Conservation (phyloP, 768 basidiomycete species). For the Boletellus ananas region DNA sequence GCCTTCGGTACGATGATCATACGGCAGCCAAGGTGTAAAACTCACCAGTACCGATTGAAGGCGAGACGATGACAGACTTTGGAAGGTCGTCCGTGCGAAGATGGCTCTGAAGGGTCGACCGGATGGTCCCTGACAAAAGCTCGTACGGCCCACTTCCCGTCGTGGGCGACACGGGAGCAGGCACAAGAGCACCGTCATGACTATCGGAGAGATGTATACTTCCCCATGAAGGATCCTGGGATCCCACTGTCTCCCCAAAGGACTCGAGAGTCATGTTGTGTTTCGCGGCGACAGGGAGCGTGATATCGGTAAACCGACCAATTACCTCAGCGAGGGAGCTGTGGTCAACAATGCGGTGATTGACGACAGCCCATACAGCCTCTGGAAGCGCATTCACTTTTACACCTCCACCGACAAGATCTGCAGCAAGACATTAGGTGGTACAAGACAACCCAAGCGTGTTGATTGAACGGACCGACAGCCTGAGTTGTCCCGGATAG, state of each 20-base stretch:
- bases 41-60: constrained; percentile 28
- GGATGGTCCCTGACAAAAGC: constrained; percentile 43
- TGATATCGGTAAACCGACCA: constrained; percentile 8
- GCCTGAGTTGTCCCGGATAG: constrained; percentile 27
- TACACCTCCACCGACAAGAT: constrained; percentile 39
- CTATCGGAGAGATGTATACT: constrained; percentile 37
- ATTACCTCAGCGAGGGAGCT: constrained; percentile 19
- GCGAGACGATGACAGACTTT: constrained; percentile 32
- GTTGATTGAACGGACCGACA: constrained; percentile 15
- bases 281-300: constrained; percentile 20
- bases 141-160: constrained; percentile 34
- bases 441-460: not conserved
- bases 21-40: not conserved
- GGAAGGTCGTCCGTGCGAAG: constrained; percentile 24
- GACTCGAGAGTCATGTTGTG: constrained; percentile 41
- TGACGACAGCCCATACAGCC: constrained; percentile 33
- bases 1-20: constrained; percentile 1
- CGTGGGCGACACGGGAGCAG: constrained; percentile 43
- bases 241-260: constrained; percentile 34
- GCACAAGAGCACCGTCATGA: constrained; percentile 32
- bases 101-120: constrained; percentile 34
- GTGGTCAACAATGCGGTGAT: constrained; percentile 34
- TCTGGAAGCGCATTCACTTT: constrained; percentile 50
- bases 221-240: constrained; percentile 30
- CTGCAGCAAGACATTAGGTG: constrained; percentile 30